phyloP scores from a whole-genome alignment of 352 stramenopile species.

The Globisporangium carolinianum region DNA sequence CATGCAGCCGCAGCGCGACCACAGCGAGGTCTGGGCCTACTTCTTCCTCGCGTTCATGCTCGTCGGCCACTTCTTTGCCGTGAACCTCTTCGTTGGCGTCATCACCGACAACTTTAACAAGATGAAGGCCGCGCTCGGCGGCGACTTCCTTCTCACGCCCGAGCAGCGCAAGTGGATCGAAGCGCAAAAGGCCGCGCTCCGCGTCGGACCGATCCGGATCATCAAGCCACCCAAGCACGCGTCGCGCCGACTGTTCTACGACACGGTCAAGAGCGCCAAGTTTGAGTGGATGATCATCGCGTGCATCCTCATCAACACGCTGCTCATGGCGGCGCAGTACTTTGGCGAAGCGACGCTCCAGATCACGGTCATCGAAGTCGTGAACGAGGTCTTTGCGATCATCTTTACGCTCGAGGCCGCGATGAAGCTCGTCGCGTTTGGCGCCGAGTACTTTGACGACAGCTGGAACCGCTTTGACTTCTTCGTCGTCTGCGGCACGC shows the following conservation, averaged over 20 bases:
- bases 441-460: constrained; percentile 76
- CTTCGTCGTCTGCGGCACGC: constrained; percentile 62
- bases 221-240: constrained; percentile 42
- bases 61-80: constrained; percentile 90
- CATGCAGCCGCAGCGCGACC: constrained; percentile 89
- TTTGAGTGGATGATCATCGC: constrained; percentile 89
- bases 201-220: constrained; percentile 53
- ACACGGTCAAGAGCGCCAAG: constrained; percentile 43
- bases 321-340: constrained; percentile 83
- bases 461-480: constrained; percentile 90
- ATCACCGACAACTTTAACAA: constrained; percentile 94
- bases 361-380: constrained; percentile 34
- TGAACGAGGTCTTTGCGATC: constrained; percentile 85
- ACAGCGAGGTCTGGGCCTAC: constrained; percentile 65
- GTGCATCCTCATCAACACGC: constrained; percentile 87
- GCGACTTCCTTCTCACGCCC: constrained; percentile 78
- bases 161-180: constrained; percentile 91
- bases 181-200: constrained; percentile 57
- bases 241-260: constrained; percentile 53
- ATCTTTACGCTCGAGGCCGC: constrained; percentile 87
- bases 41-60: constrained; percentile 92
- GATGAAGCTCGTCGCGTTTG: constrained; percentile 83
- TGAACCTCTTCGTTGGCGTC: constrained; percentile 92
- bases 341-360: constrained; percentile 75
- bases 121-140: constrained; percentile 76